phyloP scores from a whole-genome alignment of 768 basidiomycete species.

The Gymnopilus dilepis region DNA sequence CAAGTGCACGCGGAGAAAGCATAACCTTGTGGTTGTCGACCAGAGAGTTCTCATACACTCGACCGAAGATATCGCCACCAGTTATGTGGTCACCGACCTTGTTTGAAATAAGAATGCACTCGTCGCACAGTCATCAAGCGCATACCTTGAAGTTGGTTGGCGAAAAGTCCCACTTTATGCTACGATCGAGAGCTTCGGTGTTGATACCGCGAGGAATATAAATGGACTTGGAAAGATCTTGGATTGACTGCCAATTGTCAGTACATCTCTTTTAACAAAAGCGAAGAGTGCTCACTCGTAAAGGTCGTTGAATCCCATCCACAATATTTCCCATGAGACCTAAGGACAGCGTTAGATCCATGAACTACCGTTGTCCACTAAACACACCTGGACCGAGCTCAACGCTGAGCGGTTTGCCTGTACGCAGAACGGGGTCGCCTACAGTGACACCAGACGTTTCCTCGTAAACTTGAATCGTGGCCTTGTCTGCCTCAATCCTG shows the following conservation, averaged over 20 bases:
- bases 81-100: slow-evolving; percentile 97
- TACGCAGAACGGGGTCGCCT: slow-evolving; percentile 96
- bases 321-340: slow-evolving; percentile 99
- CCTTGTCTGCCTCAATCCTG: slow-evolving; percentile 96
- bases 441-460: slow-evolving; percentile 99
- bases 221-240: slow-evolving; percentile 97
- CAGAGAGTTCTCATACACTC: slow-evolving; percentile 96
- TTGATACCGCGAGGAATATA: slow-evolving; percentile 99
- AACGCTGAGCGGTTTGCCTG: slow-evolving; percentile 97
- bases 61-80: slow-evolving; percentile 95
- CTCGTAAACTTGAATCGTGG: slow-evolving; percentile 99
- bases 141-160: slow-evolving; percentile 78
- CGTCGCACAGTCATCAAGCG: not conserved
- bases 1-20: slow-evolving; percentile 91
- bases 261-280: slow-evolving; percentile 9
- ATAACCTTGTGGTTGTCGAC: slow-evolving; percentile 98
- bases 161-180: slow-evolving; percentile 93
- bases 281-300: slow-evolving; percentile 61
- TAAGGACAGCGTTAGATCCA: slow-evolving; percentile 31
- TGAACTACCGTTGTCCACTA: not conserved
- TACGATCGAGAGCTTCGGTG: slow-evolving; percentile 90
- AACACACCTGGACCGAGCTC: slow-evolving; percentile 91
- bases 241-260: slow-evolving; percentile 66
- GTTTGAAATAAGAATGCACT: slow-evolving; percentile 11
- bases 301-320: slow-evolving; percentile 94